Percentiles rank a stretch among this genome's conserved stretches.
These are phyloP conservation scores for Grammothele lineata DNA, from an alignment of 768 basidiomycete genomes.

Conservation along the genomic window DNA sequence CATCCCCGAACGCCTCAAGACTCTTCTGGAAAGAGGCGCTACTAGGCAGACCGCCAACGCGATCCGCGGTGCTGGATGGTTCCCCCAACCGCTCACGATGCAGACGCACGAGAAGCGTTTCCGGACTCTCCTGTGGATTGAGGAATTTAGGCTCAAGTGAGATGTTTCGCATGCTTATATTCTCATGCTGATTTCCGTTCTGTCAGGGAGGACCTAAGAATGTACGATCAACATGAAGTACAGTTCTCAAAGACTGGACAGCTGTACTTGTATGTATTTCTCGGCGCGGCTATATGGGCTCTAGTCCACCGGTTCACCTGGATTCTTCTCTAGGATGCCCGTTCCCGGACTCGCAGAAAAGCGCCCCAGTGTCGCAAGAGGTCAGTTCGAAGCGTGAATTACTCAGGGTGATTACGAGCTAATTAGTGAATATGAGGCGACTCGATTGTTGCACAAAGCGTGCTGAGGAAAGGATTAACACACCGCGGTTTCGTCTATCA, in stretches of 20 bases:
- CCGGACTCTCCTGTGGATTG: not conserved
- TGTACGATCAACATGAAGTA: conserved; percentile 36
- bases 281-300: not conserved
- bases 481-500: conserved; percentile 45
- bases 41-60: not conserved
- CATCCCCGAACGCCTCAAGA: conserved; percentile 4
- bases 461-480: conserved; percentile 19
- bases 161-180: not conserved
- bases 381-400: conserved; percentile 16
- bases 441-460: conserved; percentile 29
- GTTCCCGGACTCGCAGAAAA: conserved; percentile 57
- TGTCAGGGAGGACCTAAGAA: conserved; percentile 27
- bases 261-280: conserved; percentile 41
- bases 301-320: not conserved
- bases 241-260: conserved; percentile 32
- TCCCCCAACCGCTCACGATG: not conserved
- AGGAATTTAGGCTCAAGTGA: not conserved
- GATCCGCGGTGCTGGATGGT: not conserved
- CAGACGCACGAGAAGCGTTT: not conserved
- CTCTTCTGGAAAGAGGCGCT: not conserved
- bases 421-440: conserved; percentile 23
- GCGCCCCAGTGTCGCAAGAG: conserved; percentile 55
- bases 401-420: no score
- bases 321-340: conserved; percentile 32
- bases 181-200: not conserved